These are phyloP conservation scores for Ehretia macrophylla DNA, from an alignment of 257 asterid genomes.

Conservation along the genomic window DNA sequence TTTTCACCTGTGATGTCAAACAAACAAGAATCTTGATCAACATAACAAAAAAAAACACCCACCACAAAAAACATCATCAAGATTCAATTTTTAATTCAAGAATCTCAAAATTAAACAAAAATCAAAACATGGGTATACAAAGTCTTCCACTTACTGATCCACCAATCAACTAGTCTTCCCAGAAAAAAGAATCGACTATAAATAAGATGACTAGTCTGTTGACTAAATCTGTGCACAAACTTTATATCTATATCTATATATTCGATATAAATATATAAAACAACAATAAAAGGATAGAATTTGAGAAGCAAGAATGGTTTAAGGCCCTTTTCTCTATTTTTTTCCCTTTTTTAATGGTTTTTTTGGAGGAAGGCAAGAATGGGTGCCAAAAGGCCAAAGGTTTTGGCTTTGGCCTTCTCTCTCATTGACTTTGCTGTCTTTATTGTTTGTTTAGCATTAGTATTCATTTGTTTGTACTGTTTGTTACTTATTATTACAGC, in stretches of 20 bases:
- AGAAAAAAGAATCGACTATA: slow-evolving; percentile 1
- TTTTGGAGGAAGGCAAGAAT: slow-evolving; percentile 25
- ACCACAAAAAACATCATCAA: slow-evolving; percentile 22
- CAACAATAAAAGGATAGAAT: not conserved
- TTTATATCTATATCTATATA: not conserved
- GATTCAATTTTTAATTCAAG: slow-evolving; percentile 24
- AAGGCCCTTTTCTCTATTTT: not conserved
- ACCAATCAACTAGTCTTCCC: slow-evolving; percentile 28
- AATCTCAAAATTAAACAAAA: slow-evolving; percentile 24
- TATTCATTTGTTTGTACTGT: slow-evolving; percentile 10
- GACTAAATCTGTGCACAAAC: too few relatives aligned
- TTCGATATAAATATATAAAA: not conserved
- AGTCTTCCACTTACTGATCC: slow-evolving; percentile 52
- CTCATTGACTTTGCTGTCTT: slow-evolving; percentile 56
- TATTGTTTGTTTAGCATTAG: slow-evolving; percentile 22
- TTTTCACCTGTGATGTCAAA: slow-evolving; percentile 32
- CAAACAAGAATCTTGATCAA: slow-evolving; percentile 26
- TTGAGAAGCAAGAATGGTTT: not conserved
- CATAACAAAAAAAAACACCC: slow-evolving; percentile 10
- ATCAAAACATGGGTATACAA: slow-evolving; percentile 24
- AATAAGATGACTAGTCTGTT: too few relatives aligned
- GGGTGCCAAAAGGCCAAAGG: slow-evolving; percentile 34
- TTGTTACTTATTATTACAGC: slow-evolving; percentile 28
- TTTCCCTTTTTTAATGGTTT: slow-evolving; percentile 4
- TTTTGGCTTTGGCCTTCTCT: slow-evolving; percentile 38